Conservation (phyloP, 2,329 filamentous ascomycete genomes). For the Ophiostoma novo-ulmi region DNA sequence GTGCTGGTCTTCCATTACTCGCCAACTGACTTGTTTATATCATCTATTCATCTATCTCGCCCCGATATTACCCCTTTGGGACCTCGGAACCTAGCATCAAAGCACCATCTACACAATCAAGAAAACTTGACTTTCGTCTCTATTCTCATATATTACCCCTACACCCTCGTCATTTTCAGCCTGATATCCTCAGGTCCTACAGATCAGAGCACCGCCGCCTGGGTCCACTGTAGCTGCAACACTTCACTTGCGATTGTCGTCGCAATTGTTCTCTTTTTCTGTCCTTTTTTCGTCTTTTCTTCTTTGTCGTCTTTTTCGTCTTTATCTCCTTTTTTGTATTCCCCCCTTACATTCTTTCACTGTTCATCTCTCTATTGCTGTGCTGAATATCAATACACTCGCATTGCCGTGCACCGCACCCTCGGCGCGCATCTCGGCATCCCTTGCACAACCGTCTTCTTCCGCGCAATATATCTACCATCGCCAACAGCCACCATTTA, state of each 20-base stretch:
- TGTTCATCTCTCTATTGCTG: neutral
- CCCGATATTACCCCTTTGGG: neutral
- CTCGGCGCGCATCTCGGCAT: neutral
- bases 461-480: neutral
- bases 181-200: neutral
- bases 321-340: neutral
- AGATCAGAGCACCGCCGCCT: neutral
- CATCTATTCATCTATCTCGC: neutral
- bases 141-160: neutral
- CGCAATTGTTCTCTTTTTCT: neutral
- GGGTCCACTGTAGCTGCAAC: neutral
- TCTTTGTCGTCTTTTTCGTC: neutral
- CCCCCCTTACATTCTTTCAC: neutral
- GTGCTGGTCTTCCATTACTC: neutral
- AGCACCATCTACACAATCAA: conserved; percentile 2
- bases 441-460: neutral
- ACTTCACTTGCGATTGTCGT: neutral
- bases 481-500: neutral
- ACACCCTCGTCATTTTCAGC: neutral
- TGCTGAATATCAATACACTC: neutral
- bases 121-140: neutral
- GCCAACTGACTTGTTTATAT: neutral
- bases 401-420: neutral
- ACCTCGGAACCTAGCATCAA: neutral
- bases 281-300: neutral